Base-by-base conservation (phyloP, 441 rosid species). In the Corymbia citriodora region DNA sequence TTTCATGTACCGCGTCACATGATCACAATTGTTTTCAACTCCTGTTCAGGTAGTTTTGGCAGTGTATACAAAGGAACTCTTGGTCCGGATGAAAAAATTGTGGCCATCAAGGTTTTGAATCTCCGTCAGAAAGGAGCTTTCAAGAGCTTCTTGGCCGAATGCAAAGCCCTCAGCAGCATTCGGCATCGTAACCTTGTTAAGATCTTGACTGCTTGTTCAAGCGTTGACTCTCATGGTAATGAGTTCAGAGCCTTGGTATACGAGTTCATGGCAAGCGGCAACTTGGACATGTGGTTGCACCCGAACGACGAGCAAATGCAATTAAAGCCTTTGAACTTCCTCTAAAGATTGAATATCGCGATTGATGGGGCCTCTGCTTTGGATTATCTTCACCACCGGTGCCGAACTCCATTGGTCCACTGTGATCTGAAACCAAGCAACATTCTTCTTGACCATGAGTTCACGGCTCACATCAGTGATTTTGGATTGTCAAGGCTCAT, bases 91-190 rank as follows among this genome's bases (percentile, higher is more conserved):
- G 54, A 21, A n/a, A 33, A 27, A 16, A 27, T n/a, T 21, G 68
- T 88, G 29, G 92, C 90, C 18, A 82, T 91, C 27, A 91, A 91
- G 86, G 92, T 86, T 10, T 36, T 91, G 6, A 89, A 87, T 18
- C 88, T 85, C n/a, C 48, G 16, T 55, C 55, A 45, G 72, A n/a
- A 50, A 23, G 70, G 88, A 27, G 92, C 92, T 55, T 55, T 45
- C 10, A 91, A 91, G 88, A 91, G 87, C 74, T 91, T 91, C 72
- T 65, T 54, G 25, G 74, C 90, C 12, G 87, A 91, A 57, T 90
- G 90, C 45, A 72, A 81, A 13, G 88, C 89, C 27, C 89, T 90
- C 50, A 88, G 55, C 33, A 82, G 79, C 29, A 40, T 50, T 36
- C 48, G 91, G 70, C 89, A 90, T 55, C 48, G 89, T 49, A 90